These are phyloP conservation scores for Bidens hawaiensis DNA, from an alignment of 140 eudicot species.

Conservation along the genomic window DNA sequence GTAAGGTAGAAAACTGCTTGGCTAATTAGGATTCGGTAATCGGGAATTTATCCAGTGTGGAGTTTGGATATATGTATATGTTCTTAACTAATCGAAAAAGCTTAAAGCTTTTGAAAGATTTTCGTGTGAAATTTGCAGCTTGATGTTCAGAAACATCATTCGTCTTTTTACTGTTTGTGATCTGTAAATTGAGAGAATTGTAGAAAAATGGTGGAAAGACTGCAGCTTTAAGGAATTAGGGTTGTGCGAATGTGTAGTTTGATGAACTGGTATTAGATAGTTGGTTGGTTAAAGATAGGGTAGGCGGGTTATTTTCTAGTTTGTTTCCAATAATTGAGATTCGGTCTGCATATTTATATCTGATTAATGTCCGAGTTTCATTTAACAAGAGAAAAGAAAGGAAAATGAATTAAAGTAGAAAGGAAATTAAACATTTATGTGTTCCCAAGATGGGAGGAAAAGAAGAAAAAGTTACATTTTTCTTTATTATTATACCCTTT, in stretches of 20 bases:
- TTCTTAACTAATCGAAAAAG: neutral
- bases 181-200: neutral
- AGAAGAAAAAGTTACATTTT: too few species aligned
- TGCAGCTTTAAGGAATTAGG: neutral
- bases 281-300: neutral
- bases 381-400: too few species aligned
- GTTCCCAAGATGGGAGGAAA: too few species aligned
- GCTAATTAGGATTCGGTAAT: neutral
- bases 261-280: neutral
- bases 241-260: neutral
- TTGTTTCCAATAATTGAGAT: neutral
- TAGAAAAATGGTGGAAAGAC: neutral
- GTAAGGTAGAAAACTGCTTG: neutral
- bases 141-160: too few species aligned
- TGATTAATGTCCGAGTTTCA: too few species aligned
- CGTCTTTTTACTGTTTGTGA: neutral
- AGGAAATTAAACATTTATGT: too few species aligned
- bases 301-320: neutral
- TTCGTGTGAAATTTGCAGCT: too few species aligned
- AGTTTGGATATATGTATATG: neutral
- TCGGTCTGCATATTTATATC: neutral
- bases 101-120: neutral
- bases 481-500: too few species aligned
- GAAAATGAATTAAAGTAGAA: too few species aligned
- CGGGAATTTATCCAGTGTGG: neutral